Base-by-base conservation (phyloP, 1,139 yeast genomes). In the Geotrichum candidum region DNA sequence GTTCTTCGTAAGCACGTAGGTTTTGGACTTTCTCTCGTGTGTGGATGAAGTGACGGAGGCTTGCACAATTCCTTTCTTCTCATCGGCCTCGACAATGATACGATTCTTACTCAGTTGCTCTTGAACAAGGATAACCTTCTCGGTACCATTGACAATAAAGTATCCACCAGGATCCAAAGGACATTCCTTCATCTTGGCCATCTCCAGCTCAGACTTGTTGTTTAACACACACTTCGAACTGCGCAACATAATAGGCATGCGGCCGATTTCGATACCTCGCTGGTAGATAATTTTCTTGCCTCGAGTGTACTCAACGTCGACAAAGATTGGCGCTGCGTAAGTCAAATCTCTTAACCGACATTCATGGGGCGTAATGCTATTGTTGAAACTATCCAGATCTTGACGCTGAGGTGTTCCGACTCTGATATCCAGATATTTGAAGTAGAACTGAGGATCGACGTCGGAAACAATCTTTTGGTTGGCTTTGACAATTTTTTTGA, bases 81-180 rank as follows among this genome's bases (percentile, higher is more conserved):
- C 96, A 73, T 94, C 99, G 0, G 97, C 94, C 75, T 94, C 99
- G 13, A 94, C 99, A 72, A 94, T 91, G 71, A 94, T 95, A 83
- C 99, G 90, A 77, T 94, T 94, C 76, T 94, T 94, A 60, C 96
- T 88, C 73, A 94, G 80, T 78, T 94, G 99, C 76, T 94, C 99
- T 76, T 94, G 99, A 56, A 94, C 96, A 68, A 94, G 82, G 66
- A 94, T 95, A 56, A 94, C 99, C 74, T 94, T 94, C 73, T 94
- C 99, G 0, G 99, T 94, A 73, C 99, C 99, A 73, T 94, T 94
- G 25, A 55, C 58, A 68, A 91, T 87, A 70, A 94, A 94, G 72
- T 94, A 94, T 68, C 99, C 99, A 76, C 99, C 99, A 4, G 99
- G 99, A 75, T 94, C 99, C 60, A 94, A 79, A 0, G 99, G 99